A percentile compares a stretch with the other conserved stretches of the same genome.
These are phyloP conservation scores for Pseudogymnoascus sp. DNA, from an alignment of 2,329 filamentous ascomycete species.

Conservation along the genomic window DNA sequence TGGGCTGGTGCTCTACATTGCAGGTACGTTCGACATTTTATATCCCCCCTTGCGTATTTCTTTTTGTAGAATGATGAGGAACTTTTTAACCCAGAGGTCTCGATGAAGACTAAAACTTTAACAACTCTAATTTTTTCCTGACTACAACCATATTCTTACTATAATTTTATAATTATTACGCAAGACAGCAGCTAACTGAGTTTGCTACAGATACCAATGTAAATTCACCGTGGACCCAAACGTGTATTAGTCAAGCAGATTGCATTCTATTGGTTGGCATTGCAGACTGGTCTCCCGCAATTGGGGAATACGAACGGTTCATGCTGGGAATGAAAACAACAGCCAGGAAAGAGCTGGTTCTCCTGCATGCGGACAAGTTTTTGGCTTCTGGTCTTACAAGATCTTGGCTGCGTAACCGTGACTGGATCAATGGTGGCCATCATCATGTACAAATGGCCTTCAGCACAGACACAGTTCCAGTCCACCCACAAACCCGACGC, in stretches of 20 bases:
- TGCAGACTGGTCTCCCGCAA: conserved; percentile 78
- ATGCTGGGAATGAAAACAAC: conserved; percentile 96
- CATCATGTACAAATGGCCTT: conserved; percentile 97
- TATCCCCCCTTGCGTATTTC: conserved; percentile 26
- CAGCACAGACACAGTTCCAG: conserved; percentile 64
- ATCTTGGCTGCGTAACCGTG: conserved; percentile 81
- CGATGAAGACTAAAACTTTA: conserved; percentile 23
- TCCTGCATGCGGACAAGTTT: conserved; percentile 83
- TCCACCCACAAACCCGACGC: conserved; percentile 64
- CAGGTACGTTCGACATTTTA: conserved; percentile 43
- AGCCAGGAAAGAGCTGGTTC: conserved; percentile 81
- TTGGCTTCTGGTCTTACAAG: conserved; percentile 77
- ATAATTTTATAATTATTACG: background rate
- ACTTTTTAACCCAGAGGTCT: conserved; percentile 21
- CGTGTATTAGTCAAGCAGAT: conserved; percentile 93
- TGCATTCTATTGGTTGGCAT: conserved; percentile 89
- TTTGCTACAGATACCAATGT: conserved; percentile 69
- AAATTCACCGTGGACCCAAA: conserved; percentile 96
- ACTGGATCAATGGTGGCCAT: conserved; percentile 97
- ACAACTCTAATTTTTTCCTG: conserved; percentile 61
- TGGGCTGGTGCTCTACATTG: conserved; percentile 88
- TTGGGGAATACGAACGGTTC: conserved; percentile 95
- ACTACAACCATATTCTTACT: conserved; percentile 22
- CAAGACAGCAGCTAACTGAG: conserved; percentile 18
- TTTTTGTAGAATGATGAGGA: conserved; percentile 34